Evolutionary conservation across 148 eudicot species (phyloP).

Genomic region (Polygonum maritimum): DNA sequence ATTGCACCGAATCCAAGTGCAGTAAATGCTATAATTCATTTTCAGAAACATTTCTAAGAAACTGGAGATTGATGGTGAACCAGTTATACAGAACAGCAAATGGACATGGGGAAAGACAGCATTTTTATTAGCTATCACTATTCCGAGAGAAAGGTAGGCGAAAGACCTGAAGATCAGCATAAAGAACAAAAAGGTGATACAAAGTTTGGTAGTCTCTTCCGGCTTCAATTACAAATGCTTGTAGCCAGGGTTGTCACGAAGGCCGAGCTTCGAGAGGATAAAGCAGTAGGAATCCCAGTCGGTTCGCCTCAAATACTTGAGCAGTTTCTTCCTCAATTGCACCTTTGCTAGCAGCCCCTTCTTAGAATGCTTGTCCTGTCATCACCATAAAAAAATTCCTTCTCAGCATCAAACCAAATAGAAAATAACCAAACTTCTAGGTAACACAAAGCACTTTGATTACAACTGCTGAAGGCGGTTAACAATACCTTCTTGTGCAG

Average conservation of each 20-base stretch:
- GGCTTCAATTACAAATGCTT: background rate
- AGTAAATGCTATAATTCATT: background rate
- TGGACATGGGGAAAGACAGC: background rate
- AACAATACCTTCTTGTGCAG: constrained; percentile 50
- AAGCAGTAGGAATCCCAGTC: constrained; percentile 70
- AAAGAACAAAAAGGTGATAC: background rate
- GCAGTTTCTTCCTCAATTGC: constrained; percentile 52
- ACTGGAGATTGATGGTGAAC: background rate
- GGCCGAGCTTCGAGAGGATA: constrained; percentile 61
- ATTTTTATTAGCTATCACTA: constrained; percentile 1
- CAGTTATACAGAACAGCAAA: background rate
- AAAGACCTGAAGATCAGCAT: background rate
- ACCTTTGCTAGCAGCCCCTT: constrained; percentile 60
- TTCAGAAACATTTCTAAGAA: background rate
- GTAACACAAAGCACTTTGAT: background rate
- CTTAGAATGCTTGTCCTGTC: constrained; percentile 67
- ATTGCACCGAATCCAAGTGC: background rate
- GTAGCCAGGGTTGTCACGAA: constrained; percentile 48
- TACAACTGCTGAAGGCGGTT: background rate
- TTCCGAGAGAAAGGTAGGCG: background rate
- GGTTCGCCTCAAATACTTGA: constrained; percentile 58
- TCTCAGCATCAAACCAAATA: background rate
- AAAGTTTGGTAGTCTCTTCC: background rate
- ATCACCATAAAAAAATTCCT: background rate
- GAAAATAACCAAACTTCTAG: background rate